Conservation (phyloP, 257 asterid genomes). For the Gynochthodes officinalis region DNA sequence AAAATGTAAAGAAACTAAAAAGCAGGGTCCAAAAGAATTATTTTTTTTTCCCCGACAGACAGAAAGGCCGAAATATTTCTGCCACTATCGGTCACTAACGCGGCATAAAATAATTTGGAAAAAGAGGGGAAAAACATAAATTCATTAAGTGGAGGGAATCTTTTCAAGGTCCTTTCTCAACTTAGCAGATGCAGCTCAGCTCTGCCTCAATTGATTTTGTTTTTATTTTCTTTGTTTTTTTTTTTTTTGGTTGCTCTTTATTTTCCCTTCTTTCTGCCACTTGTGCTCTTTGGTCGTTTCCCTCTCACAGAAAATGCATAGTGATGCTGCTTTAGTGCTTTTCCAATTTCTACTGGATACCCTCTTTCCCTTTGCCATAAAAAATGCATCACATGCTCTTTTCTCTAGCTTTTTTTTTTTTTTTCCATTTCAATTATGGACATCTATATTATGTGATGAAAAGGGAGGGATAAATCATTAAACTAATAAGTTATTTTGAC, state of each 20-base stretch:
- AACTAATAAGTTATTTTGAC: too few relatives aligned
- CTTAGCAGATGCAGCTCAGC: constrained; percentile 1
- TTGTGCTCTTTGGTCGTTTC: constrained; percentile 41
- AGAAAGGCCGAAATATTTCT: constrained; percentile 4
- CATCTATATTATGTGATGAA: too few relatives aligned
- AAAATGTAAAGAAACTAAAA: constrained; percentile 27
- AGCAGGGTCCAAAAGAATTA: constrained; percentile 26
- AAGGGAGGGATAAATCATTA: too few relatives aligned
- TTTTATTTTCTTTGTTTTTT: background rate
- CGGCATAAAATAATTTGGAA: background rate
- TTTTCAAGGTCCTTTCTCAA: constrained; percentile 24
- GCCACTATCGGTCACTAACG: constrained; percentile 24
- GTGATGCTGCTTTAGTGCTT: constrained; percentile 28
- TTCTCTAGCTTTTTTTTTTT: background rate
- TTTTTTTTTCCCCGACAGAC: constrained; percentile 13
- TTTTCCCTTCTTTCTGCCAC: constrained; percentile 25
- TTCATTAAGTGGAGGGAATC: constrained; percentile 29
- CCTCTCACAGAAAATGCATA: constrained; percentile 34
- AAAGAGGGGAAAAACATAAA: background rate
- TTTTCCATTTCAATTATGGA: too few relatives aligned
- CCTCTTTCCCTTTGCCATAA: background rate
- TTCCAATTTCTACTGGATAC: constrained; percentile 8
- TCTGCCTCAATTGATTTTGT: too few relatives aligned
- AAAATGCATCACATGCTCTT: background rate
- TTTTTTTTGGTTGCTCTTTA: background rate